Base-by-base conservation (phyloP, 1,284 basidiomycete species). In the Marasmius sp. region DNA sequence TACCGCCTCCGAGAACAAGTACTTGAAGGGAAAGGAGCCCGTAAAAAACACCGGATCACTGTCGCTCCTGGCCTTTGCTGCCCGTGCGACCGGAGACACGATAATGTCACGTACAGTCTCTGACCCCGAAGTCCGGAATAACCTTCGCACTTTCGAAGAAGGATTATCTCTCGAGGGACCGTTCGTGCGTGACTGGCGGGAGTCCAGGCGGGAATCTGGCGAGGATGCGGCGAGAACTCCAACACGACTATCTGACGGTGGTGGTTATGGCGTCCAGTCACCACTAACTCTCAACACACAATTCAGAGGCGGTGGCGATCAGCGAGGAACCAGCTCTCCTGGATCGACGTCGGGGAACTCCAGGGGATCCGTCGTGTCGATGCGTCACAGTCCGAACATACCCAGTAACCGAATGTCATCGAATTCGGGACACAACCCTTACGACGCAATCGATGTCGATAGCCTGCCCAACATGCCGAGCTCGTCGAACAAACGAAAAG, bases 141-240 rank as follows among this genome's bases (percentile, higher is more conserved):
- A 80, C 55, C 65, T 85, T 12, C 76, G 80, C n/a, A 75, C 78
- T 12, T 87, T 91, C 65, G 86, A 90, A 68, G 91, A 92, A 64
- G 83, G 83, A 1, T 66, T 89, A 5, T 78, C 79, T 1, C 74
- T 79, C 0, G 89, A 92, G 68, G 86, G 80, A 61, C 67, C 91
- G 2, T 91, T 90, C 72, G 79, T 81, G 62, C 80, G 90, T 22
- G 91, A 92, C 71, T 92, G 89, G 89, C 79, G 88, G 41, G 91
- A 92, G 73, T 84, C 85, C 4, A 73, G 80, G 53, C 70, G 80
- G 47, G 75, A 76, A 50, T 64, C 74, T 53, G 77, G 79, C 18
- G 64, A 69, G n/a, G 71, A 63, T 39, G 36, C 38, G 1, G 33
- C 39, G 14, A 45, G 48, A 34, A 10, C 39, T 10, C 45, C 56